Percentiles rank a stretch among this genome's conserved stretches.
phyloP scores from a whole-genome alignment of 177 flowering plant genomes.

The Vitis hybrid region DNA sequence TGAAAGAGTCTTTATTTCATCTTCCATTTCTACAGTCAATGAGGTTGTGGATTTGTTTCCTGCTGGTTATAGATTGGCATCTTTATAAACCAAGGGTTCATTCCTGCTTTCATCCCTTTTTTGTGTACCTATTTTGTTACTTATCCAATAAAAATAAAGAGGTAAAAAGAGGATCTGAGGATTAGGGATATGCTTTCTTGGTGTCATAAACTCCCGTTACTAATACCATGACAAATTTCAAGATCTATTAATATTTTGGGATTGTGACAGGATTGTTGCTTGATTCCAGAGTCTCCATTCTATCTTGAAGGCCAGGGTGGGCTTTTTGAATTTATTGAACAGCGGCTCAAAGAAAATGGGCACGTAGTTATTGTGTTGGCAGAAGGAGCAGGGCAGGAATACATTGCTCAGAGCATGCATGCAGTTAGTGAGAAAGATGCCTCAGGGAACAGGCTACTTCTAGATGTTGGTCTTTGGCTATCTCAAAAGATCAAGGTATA shows the following conservation, averaged over 20 bases:
- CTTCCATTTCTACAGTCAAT: background rate
- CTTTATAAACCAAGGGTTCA: background rate
- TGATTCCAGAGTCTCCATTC: slow-evolving; percentile 55
- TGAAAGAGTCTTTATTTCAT: background rate
- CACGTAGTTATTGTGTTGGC: slow-evolving; percentile 52
- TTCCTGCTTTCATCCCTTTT: background rate
- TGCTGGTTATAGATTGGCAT: background rate
- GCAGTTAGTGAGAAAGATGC: slow-evolving; percentile 37
- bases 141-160: background rate
- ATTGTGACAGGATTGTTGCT: slow-evolving; percentile 54
- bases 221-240: background rate
- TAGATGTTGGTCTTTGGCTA: slow-evolving; percentile 49
- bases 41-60: background rate
- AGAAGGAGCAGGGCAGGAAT: slow-evolving; percentile 58
- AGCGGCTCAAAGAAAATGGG: slow-evolving; percentile 43
- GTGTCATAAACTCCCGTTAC: background rate
- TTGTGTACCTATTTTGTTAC: background rate
- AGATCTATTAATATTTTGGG: background rate
- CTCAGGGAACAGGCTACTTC: slow-evolving; percentile 45
- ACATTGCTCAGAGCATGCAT: slow-evolving; percentile 34
- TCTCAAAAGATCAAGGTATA: slow-evolving; percentile 43
- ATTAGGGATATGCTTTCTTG: background rate
- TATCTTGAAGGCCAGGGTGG: slow-evolving; percentile 48
- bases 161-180: background rate
- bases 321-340: slow-evolving; percentile 42